Conservation (phyloP, 352 stramenopile genomes). For the Pythium rhizo-oryzae region DNA sequence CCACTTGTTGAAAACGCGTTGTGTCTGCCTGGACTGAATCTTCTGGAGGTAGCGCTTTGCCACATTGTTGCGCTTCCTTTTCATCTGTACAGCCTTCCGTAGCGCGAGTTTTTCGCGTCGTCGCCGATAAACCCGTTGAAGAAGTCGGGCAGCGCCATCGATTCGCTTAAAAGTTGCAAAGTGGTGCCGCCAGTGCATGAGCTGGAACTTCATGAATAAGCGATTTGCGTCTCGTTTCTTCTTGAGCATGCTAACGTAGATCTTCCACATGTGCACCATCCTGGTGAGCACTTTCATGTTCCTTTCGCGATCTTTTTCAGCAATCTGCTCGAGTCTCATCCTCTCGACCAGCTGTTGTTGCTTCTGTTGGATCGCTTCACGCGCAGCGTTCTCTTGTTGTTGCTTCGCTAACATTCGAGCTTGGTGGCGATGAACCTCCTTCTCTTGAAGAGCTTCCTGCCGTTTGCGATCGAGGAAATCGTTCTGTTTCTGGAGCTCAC, state of each 20-base stretch:
- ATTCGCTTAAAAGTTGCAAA: constrained; percentile 33
- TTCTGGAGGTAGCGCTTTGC: constrained; percentile 61
- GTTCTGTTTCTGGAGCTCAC: constrained; percentile 50
- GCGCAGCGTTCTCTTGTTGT: constrained; percentile 46
- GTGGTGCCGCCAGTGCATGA: constrained; percentile 59
- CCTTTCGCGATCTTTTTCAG: constrained; percentile 34
- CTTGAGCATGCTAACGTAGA: constrained; percentile 32
- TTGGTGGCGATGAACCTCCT: constrained; percentile 61
- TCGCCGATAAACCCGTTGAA: constrained; percentile 41
- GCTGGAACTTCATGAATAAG: constrained; percentile 69
- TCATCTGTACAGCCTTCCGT: constrained; percentile 43
- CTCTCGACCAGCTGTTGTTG: constrained; percentile 53
- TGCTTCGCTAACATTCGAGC: constrained; percentile 55
- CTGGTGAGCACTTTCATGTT: constrained; percentile 29
- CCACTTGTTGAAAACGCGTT: constrained; percentile 67
- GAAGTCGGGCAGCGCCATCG: constrained; percentile 31
- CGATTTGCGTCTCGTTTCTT: constrained; percentile 50
- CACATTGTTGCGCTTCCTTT: constrained; percentile 51
- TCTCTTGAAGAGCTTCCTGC: constrained; percentile 52
- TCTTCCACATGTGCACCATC: constrained; percentile 42
- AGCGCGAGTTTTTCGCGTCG: constrained; percentile 31
- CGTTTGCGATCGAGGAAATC: constrained; percentile 62
- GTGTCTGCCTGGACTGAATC: constrained; percentile 45
- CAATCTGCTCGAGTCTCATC: constrained; percentile 52
- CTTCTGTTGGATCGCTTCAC: constrained; percentile 39